Evolutionary conservation across 2,329 filamentous ascomycete genomes (phyloP).

Genomic region (Aspergillus tubingensis): DNA sequence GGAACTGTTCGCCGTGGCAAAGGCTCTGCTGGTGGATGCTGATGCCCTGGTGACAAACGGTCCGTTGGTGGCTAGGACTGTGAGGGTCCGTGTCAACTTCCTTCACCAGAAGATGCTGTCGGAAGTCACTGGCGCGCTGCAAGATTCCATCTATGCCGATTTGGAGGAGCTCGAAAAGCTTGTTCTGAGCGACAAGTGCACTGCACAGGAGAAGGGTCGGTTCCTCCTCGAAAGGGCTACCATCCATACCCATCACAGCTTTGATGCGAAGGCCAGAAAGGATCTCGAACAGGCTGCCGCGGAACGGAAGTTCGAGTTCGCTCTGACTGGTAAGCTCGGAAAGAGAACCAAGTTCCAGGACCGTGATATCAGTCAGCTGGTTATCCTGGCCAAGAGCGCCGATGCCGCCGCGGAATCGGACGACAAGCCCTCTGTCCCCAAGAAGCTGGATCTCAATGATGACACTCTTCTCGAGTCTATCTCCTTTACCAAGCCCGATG

Average conservation of each 20-base stretch:
- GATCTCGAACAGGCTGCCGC: slow-evolving; percentile 69
- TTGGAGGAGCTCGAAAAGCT: slow-evolving; percentile 53
- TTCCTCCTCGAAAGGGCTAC: slow-evolving; percentile 82
- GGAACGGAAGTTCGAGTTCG: slow-evolving; percentile 74
- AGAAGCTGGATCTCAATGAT: slow-evolving; percentile 79
- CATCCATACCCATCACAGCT: slow-evolving; percentile 79
- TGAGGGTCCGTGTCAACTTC: slow-evolving; percentile 70
- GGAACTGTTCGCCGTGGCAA: slow-evolving; percentile 79
- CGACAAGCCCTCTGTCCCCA: slow-evolving; percentile 53
- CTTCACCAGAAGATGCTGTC: slow-evolving; percentile 69
- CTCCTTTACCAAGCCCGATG: slow-evolving; percentile 65
- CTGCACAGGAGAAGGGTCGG: slow-evolving; percentile 59
- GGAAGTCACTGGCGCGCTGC: slow-evolving; percentile 62
- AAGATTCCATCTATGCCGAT: slow-evolving; percentile 62
- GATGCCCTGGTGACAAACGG: slow-evolving; percentile 46
- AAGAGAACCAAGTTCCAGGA: slow-evolving; percentile 56
- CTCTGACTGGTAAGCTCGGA: slow-evolving; percentile 80
- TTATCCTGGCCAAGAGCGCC: slow-evolving; percentile 81
- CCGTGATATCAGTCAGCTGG: slow-evolving; percentile 71
- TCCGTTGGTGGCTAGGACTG: slow-evolving; percentile 56
- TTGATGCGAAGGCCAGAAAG: slow-evolving; percentile 72
- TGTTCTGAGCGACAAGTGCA: slow-evolving; percentile 33
- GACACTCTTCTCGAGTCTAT: slow-evolving; percentile 91
- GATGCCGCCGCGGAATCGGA: slow-evolving; percentile 28
- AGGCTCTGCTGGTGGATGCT: slow-evolving; percentile 57